A percentile compares a stretch with the other conserved stretches of the same genome.
Evolutionary conservation across 2,329 filamentous ascomycete genomes (phyloP).

Genomic region (Xylariaceae sp.): DNA sequence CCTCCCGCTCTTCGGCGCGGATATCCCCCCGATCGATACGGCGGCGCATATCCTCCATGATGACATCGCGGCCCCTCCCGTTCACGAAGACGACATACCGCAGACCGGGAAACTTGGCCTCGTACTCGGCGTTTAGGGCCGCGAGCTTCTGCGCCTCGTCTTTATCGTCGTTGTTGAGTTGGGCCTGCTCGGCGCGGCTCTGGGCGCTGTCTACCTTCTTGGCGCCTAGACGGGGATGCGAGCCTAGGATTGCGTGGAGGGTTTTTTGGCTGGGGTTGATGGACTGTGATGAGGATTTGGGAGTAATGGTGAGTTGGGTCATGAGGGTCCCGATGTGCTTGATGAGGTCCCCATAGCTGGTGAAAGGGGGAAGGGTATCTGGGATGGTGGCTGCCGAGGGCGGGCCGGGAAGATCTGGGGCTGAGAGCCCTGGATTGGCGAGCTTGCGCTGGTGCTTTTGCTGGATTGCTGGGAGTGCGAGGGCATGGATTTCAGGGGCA

Average conservation of each 20-base stretch:
- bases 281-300: conserved; percentile 12
- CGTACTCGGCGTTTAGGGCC: conserved; percentile 71
- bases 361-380: conserved; percentile 45
- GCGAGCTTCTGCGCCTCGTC: conserved; percentile 56
- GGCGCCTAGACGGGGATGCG: conserved; percentile 80
- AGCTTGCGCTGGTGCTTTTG: conserved; percentile 31
- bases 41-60: conserved; percentile 77
- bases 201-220: conserved; percentile 78
- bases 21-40: conserved; percentile 68
- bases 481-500: conserved; percentile 66
- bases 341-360: conserved; percentile 67
- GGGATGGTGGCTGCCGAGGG: conserved; percentile 63
- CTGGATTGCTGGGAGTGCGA: conserved; percentile 65
- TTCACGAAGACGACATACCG: conserved; percentile 93
- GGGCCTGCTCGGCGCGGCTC: conserved; percentile 77
- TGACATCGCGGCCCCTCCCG: conserved; percentile 65
- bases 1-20: conserved; percentile 64
- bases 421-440: conserved; percentile 72
- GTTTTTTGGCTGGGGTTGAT: conserved; percentile 43
- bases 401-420: conserved; percentile 73
- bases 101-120: conserved; percentile 74
- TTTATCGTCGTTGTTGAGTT: conserved; percentile 55
- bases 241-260: conserved; percentile 69
- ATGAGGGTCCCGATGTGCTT: conserved; percentile 61
- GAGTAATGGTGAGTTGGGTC: conserved; percentile 47